phyloP scores from a whole-genome alignment of 768 basidiomycete species.

The Rossbeevera mucosa region DNA sequence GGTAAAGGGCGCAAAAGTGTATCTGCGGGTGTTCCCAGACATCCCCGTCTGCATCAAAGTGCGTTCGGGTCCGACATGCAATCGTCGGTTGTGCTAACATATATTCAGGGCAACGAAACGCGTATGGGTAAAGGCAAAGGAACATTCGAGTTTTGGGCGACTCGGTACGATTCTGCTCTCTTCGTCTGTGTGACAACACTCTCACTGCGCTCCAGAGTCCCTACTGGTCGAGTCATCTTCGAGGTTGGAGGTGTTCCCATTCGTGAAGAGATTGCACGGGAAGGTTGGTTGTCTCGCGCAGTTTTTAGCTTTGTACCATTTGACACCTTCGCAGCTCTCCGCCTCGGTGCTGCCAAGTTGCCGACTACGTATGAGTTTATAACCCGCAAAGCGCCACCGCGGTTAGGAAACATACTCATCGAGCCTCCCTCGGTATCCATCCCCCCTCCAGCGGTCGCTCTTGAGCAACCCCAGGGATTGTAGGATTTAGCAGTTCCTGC shows the following conservation, averaged over 20 bases:
- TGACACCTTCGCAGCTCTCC: constrained; percentile 54
- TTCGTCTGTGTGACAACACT: background rate
- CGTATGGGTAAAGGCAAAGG: constrained; percentile 99
- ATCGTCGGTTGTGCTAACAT: background rate
- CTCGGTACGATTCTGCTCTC: constrained; percentile 50
- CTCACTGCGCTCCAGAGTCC: constrained; percentile 51
- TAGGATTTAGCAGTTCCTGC: constrained; percentile 1
- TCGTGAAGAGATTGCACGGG: constrained; percentile 87
- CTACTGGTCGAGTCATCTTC: constrained; percentile 85
- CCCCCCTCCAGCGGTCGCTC: constrained; percentile 8
- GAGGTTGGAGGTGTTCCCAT: constrained; percentile 90
- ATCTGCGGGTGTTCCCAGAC: constrained; percentile 90
- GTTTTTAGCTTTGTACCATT: background rate
- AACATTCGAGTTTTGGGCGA: constrained; percentile 95
- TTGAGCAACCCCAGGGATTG: constrained; percentile 7
- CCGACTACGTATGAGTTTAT: constrained; percentile 90
- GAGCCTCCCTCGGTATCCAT: constrained; percentile 29
- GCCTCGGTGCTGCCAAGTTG: constrained; percentile 82
- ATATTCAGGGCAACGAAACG: constrained; percentile 83
- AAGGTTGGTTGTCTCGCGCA: constrained; percentile 48
- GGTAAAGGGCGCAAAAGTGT: constrained; percentile 85
- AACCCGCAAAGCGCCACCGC: constrained; percentile 58
- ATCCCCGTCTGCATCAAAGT: constrained; percentile 97
- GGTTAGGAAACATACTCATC: constrained; percentile 65
- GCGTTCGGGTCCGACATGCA: constrained; percentile 10